phyloP scores from a whole-genome alignment of 106 monocot species.

The Alisma plantagoaquatica region DNA sequence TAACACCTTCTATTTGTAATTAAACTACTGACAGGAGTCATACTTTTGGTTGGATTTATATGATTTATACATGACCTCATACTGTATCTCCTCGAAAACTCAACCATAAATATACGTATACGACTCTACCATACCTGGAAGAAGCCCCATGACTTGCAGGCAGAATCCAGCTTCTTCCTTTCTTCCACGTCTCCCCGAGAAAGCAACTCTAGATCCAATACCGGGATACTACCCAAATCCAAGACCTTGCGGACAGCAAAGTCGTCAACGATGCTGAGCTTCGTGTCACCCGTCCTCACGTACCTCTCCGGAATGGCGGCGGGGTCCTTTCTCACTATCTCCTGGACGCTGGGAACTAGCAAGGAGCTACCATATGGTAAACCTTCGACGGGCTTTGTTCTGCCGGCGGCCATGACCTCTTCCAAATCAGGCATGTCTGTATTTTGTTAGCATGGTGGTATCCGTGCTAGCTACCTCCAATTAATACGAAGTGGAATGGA shows the following conservation, averaged over 20 bases:
- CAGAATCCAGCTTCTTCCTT: slow-evolving; percentile 24
- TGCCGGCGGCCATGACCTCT: too few species aligned
- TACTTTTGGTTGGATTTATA: too few species aligned
- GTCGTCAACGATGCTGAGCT: slow-evolving; percentile 3
- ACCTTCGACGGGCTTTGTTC: too few species aligned
- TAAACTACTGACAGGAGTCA: too few species aligned
- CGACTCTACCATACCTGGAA: slow-evolving; percentile 32
- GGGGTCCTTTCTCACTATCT: slow-evolving; percentile 27
- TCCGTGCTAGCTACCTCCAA: too few species aligned
- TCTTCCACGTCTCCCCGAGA: too few species aligned
- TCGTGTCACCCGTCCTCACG: slow-evolving; percentile 24
- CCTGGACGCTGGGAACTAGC: slow-evolving; percentile 59
- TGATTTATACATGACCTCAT: not conserved
- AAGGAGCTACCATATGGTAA: too few species aligned
- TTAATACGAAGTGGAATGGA: too few species aligned
- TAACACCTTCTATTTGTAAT: too few species aligned
- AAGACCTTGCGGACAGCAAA: slow-evolving; percentile 32
- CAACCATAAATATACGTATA: not conserved
- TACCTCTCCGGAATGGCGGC: slow-evolving; percentile 40
- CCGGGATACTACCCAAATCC: slow-evolving; percentile 10
- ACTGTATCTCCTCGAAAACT: not conserved
- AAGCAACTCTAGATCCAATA: not conserved
- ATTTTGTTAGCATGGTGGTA: too few species aligned
- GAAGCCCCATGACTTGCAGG: slow-evolving; percentile 68
- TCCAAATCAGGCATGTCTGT: too few species aligned